These are phyloP conservation scores for Aureobasidium vineae DNA, from an alignment of 2,329 filamentous ascomycete genomes.

Conservation along the genomic window DNA sequence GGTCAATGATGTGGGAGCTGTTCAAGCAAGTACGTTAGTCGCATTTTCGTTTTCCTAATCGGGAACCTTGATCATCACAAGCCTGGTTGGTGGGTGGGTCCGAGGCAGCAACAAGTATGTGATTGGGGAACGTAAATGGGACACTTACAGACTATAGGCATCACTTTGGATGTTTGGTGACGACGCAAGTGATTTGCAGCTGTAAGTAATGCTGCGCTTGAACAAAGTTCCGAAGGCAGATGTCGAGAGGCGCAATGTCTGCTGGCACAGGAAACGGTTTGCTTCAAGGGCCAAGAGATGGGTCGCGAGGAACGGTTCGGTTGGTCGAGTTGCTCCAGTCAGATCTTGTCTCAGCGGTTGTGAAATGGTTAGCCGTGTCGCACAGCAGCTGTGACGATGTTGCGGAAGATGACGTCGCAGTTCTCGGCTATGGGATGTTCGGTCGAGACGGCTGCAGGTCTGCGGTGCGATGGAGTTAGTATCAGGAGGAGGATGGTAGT, in stretches of 20 bases:
- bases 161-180: constrained; percentile 23
- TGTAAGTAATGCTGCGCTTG: not conserved
- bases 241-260: constrained; percentile 13
- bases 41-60: constrained; percentile 1
- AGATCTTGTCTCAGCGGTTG: constrained; percentile 22
- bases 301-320: not conserved
- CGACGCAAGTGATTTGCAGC: not conserved
- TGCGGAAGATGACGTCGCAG: constrained; percentile 17
- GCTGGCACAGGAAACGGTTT: constrained; percentile 22
- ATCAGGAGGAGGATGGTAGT: not conserved
- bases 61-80: constrained; percentile 14
- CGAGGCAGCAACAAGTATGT: constrained; percentile 20
- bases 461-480: constrained; percentile 5
- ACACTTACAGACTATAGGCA: constrained; percentile 28
- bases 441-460: constrained; percentile 11
- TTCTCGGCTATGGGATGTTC: not conserved
- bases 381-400: constrained; percentile 21
- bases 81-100: constrained; percentile 5
- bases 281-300: constrained; percentile 15
- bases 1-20: constrained; percentile 34
- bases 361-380: constrained; percentile 25
- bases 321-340: constrained; percentile 21
- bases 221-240: not conserved
- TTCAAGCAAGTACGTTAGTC: constrained; percentile 9
- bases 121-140: not conserved